Base-by-base conservation (phyloP, 129 eudicot species). In the Escallonia rubra region DNA sequence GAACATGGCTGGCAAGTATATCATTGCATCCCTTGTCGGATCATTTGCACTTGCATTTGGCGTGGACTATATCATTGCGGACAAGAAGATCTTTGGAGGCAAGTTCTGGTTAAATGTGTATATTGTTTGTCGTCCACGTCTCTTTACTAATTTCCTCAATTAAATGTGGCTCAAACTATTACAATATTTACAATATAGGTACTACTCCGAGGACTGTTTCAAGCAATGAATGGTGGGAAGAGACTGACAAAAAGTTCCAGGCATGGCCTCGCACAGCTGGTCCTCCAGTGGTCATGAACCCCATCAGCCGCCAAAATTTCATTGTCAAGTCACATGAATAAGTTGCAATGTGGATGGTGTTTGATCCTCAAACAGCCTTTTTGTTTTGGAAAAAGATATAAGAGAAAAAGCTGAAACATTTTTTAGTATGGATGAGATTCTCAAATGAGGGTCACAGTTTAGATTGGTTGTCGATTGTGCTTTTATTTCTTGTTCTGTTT, bases 241-340 rank as follows among this genome's bases (percentile, higher is more conserved):
- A 83, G 81, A 93, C 98, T 4, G 96, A 89, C 77, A 93, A 89
- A 68, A 93, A 82, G 68, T 80, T 89, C 66, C 92, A 86, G 81
- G 96, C 98, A 63, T 93, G 98, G 96, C 98, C 96, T 43, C 88
- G 96, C 4, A 89, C 98, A 49, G 96, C 92, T 7, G 95, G 98
- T 44, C 96, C 96, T 43, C 96, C 98, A 0, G 98, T 92, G 38
- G 92, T 92, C 54, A 89, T 92, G 95, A 89, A 89, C 80, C 96
- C 97, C 54, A 85, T 91, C 85, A 88, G 88, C 73, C 90, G 96
- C 70, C 96, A 88, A 61, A 91, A 88, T 70, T 88, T 74, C 79
- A 85, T 91, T n/a, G 87, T 88, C 77, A 91, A 88, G 63, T 60
- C 80, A 72, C 65, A 64, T 6, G 71, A 23, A 23, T 23, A 23